A percentile compares a stretch with the other conserved stretches of the same genome.
phyloP scores from a whole-genome alignment of 768 basidiomycete species.

The Pulveroboletus sp. region DNA sequence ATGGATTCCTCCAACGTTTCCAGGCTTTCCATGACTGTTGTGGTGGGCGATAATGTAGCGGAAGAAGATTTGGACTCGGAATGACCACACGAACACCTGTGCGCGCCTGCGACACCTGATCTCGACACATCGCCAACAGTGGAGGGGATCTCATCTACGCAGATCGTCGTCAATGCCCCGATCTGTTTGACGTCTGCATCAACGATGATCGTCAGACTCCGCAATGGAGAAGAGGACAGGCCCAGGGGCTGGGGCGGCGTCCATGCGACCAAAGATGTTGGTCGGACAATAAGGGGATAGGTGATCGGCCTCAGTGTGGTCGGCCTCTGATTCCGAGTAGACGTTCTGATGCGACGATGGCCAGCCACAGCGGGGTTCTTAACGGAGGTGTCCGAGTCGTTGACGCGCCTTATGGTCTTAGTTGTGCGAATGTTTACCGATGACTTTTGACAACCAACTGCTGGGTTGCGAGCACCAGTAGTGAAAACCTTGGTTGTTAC shows the following conservation, averaged over 20 bases:
- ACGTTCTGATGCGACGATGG: not conserved
- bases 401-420: not conserved
- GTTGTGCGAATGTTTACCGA: not conserved
- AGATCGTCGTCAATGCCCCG: not conserved
- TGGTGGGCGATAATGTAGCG: not conserved
- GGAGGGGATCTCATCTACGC: not conserved
- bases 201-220: not conserved
- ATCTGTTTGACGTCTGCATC: not conserved
- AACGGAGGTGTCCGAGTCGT: not conserved
- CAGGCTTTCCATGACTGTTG: not conserved
- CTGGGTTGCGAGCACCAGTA: not conserved
- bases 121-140: too few species aligned
- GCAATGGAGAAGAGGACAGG: conserved; percentile 6
- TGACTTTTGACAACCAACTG: not conserved
- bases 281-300: not conserved
- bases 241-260: not conserved
- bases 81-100: not conserved
- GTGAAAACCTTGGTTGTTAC: not conserved
- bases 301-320: not conserved
- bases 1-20: not conserved
- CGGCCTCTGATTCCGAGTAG: not conserved
- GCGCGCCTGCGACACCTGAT: not conserved
- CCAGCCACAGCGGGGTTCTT: not conserved
- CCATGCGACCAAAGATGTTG: not conserved
- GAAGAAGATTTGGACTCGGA: not conserved